phyloP scores from a whole-genome alignment of 805 yeast species.

The Kockiozyma suomiensis region DNA sequence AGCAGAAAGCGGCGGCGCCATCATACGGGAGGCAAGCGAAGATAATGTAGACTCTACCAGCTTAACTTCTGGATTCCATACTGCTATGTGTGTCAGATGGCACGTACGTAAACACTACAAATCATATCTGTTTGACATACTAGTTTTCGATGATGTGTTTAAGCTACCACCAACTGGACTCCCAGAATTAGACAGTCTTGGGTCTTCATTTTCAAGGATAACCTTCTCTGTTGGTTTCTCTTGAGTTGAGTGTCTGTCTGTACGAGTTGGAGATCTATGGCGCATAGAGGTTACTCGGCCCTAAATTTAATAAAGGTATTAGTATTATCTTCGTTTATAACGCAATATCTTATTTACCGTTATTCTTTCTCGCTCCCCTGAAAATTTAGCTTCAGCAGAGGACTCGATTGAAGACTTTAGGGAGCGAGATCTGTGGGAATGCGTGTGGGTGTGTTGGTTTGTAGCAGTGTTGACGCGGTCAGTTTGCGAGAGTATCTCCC shows the following conservation, averaged over 20 bases:
- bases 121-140: background rate
- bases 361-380: conserved; percentile 2
- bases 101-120: no score
- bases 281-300: conserved; percentile 14
- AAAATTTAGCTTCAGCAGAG: background rate
- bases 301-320: background rate
- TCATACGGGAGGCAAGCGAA: conserved; percentile 19
- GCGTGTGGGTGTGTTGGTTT: conserved; percentile 2
- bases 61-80: conserved; percentile 23
- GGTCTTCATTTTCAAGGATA: background rate
- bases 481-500: conserved; percentile 23
- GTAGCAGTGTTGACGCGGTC: conserved; percentile 25
- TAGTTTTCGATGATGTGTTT: background rate
- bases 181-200: background rate
- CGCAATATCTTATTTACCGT: background rate
- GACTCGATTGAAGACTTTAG: background rate
- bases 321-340: no score
- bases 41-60: conserved; percentile 17
- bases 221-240: background rate
- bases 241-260: background rate
- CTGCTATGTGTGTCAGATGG: background rate
- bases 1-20: conserved; percentile 24
- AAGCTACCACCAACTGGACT: background rate
- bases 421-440: conserved; percentile 11
- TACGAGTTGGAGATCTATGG: conserved; percentile 16